phyloP scores from a whole-genome alignment of 176 grass and related monocot genomes.

The Juncus effusus region DNA sequence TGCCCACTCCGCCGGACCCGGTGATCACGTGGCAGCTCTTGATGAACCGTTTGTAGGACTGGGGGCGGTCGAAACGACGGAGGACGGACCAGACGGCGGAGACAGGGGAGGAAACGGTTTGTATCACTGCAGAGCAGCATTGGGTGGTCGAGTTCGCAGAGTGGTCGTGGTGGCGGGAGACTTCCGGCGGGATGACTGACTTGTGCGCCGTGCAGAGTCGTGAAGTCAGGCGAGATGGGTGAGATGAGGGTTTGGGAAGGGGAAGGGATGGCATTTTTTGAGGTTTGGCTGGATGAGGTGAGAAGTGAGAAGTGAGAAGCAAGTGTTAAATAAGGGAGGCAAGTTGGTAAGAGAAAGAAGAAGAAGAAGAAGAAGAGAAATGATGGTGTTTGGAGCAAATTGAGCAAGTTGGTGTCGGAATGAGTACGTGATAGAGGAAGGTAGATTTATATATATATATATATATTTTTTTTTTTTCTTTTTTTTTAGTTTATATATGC shows the following conservation, averaged over 20 bases:
- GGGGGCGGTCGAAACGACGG: constrained; percentile 79
- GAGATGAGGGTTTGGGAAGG: background rate
- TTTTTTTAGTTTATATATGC: too few species aligned
- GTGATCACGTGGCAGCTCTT: constrained; percentile 57
- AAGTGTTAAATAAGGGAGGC: constrained; percentile 7
- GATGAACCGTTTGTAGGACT: constrained; percentile 87
- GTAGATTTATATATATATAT: too few species aligned
- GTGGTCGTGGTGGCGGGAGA: constrained; percentile 49
- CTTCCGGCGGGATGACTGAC: constrained; percentile 41
- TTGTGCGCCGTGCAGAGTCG: constrained; percentile 33
- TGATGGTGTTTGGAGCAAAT: constrained; percentile 14
- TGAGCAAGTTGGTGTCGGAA: constrained; percentile 27
- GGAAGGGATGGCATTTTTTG: constrained; percentile 7
- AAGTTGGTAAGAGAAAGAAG: too few species aligned
- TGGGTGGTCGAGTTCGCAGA: constrained; percentile 36
- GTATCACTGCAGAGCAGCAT: constrained; percentile 72
- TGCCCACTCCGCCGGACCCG: constrained; percentile 51
- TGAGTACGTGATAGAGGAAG: background rate
- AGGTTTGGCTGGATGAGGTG: background rate
- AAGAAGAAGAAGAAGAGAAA: background rate
- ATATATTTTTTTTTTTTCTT: too few species aligned
- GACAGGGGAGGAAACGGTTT: constrained; percentile 44
- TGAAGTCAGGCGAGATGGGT: background rate
- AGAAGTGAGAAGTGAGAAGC: constrained; percentile 1
- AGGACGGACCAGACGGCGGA: constrained; percentile 71